phyloP scores from a whole-genome alignment of 2,329 filamentous ascomycete genomes.

The Tolypocladium endophyticum region DNA sequence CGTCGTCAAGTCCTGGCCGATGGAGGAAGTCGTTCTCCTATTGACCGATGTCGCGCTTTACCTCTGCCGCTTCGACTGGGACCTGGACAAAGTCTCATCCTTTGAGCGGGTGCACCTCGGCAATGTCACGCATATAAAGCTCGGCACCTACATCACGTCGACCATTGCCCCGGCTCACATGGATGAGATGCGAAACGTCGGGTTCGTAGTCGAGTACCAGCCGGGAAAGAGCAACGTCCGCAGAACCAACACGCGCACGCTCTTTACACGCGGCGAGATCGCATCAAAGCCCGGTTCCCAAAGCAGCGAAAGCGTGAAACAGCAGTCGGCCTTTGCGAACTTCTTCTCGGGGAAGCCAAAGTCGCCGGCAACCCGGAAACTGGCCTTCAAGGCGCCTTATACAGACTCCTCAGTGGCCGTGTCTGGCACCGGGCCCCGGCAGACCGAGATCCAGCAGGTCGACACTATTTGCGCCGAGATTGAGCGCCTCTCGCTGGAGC shows the following conservation, averaged over 20 bases:
- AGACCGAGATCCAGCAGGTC: constrained; percentile 46
- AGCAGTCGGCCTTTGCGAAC: constrained; percentile 25
- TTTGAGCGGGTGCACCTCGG: constrained; percentile 78
- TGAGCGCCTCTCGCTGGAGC: constrained; percentile 50
- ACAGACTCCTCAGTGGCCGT: constrained; percentile 44
- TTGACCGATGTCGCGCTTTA: constrained; percentile 81
- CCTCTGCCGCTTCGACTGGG: constrained; percentile 88
- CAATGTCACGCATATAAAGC: constrained; percentile 61
- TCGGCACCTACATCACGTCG: constrained; percentile 84
- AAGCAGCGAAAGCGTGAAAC: constrained; percentile 10
- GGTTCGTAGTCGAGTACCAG: constrained; percentile 69
- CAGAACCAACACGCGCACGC: constrained; percentile 74
- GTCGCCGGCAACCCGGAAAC: constrained; percentile 23
- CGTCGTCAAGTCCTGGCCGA: constrained; percentile 57
- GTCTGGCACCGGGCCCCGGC: constrained; percentile 32
- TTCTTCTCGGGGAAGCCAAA: constrained; percentile 29
- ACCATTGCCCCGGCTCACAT: constrained; percentile 69
- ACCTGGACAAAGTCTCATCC: constrained; percentile 83
- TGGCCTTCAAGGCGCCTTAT: constrained; percentile 48
- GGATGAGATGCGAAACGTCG: constrained; percentile 72
- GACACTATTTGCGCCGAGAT: constrained; percentile 66
- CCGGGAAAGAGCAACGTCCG: constrained; percentile 61
- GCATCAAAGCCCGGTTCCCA: constrained; percentile 12
- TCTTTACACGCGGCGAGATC: constrained; percentile 42
- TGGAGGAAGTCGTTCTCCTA: constrained; percentile 82